Conservation (phyloP, 768 basidiomycete genomes). For the Psilocybe azurescens region DNA sequence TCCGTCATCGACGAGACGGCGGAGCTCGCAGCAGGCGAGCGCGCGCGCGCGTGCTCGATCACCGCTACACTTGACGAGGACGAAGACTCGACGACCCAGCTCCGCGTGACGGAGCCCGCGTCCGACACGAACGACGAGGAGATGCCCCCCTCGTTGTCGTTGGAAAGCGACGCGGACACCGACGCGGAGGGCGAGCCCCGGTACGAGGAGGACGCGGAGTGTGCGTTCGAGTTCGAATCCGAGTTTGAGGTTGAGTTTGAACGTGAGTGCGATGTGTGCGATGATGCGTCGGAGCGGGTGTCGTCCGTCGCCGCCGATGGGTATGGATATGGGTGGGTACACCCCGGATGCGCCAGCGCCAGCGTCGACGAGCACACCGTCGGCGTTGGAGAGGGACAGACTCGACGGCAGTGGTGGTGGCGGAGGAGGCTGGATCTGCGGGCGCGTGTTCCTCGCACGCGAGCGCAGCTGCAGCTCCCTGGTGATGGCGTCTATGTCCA, state of each 20-base stretch:
- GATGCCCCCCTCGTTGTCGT: not conserved
- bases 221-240: not conserved
- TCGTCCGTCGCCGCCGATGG: no score
- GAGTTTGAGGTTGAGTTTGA: no score
- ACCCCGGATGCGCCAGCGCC: not conserved
- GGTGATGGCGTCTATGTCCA: constrained; percentile 80
- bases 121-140: constrained; percentile 28
- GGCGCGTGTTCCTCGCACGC: constrained; percentile 17
- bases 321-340: not conserved
- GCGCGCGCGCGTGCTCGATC: not conserved
- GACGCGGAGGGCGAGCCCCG: not conserved
- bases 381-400: constrained; percentile 21
- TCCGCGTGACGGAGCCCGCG: constrained; percentile 33
- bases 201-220: not conserved
- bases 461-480: constrained; percentile 50
- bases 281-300: not conserved
- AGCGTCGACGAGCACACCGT: constrained; percentile 20
- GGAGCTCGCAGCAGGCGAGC: not conserved
- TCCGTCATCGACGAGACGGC: not conserved
- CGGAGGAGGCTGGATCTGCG: not conserved
- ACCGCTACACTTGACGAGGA: no score
- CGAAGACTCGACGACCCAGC: constrained; percentile 34
- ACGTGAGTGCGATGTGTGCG: no score
- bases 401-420: constrained; percentile 20
- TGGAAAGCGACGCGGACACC: not conserved